Percentiles rank a stretch among this genome's conserved stretches.
These are phyloP conservation scores for Pseudocercospora crystallina DNA, from an alignment of 2,329 filamentous ascomycete genomes.

Conservation along the genomic window DNA sequence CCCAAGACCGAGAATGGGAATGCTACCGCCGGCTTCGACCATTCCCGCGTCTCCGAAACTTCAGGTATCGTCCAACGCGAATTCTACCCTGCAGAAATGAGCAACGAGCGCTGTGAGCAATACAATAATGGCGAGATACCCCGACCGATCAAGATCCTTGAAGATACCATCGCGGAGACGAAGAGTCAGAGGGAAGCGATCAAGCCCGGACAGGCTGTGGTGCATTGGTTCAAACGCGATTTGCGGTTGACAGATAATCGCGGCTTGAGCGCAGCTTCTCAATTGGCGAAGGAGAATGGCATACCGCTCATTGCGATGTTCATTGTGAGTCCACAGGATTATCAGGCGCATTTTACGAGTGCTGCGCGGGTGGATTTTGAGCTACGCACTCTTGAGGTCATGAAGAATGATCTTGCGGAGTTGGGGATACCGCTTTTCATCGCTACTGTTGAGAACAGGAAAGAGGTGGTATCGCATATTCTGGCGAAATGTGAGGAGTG, in stretches of 20 bases:
- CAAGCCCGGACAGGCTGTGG: constrained; percentile 60
- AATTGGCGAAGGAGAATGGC: constrained; percentile 64
- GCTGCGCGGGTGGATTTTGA: constrained; percentile 77
- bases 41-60: constrained; percentile 20
- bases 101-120: constrained; percentile 70
- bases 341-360: constrained; percentile 74
- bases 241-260: constrained; percentile 73
- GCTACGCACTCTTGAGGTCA: constrained; percentile 65
- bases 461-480: constrained; percentile 60
- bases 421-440: constrained; percentile 77
- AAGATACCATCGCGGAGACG: constrained; percentile 63
- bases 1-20: background rate
- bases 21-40: constrained; percentile 31
- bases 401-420: constrained; percentile 66
- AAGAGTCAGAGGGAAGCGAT: constrained; percentile 53
- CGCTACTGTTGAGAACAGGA: constrained; percentile 68
- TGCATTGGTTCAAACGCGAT: constrained; percentile 92
- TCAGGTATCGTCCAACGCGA: constrained; percentile 48
- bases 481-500: constrained; percentile 67
- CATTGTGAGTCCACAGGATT: constrained; percentile 79
- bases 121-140: constrained; percentile 71
- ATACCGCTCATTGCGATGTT: constrained; percentile 76
- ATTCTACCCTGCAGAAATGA: constrained; percentile 86
- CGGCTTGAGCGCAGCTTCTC: constrained; percentile 64
- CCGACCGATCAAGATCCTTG: constrained; percentile 70